phyloP scores from a whole-genome alignment of 306 rosid genomes.

The Cicer cuneatum region DNA sequence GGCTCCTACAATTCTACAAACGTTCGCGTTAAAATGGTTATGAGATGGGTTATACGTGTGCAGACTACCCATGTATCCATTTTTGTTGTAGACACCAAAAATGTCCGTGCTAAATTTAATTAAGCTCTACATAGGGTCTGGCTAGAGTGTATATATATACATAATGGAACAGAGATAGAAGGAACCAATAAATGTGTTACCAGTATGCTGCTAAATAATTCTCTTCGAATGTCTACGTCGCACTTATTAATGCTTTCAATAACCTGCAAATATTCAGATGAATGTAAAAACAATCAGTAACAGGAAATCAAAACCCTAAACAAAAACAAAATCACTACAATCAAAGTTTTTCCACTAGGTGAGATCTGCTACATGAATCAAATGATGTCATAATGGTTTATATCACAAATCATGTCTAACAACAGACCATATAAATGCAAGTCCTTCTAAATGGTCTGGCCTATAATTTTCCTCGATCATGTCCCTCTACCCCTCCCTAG shows the following conservation, averaged over 20 bases:
- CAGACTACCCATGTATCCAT: not conserved
- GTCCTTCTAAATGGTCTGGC: not conserved
- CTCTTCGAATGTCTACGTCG: constrained; percentile 98
- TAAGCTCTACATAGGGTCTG: constrained; percentile 22
- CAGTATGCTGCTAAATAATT: constrained; percentile 94
- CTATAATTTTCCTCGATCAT: not conserved
- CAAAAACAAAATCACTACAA: constrained; percentile 20
- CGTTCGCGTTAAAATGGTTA: constrained; percentile 13
- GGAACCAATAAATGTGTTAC: constrained; percentile 51
- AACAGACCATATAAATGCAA: not conserved
- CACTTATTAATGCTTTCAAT: constrained; percentile 94
- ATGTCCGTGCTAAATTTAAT: constrained; percentile 18
- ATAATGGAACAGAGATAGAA: constrained; percentile 27
- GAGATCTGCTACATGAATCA: not conserved
- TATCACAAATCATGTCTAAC: constrained; percentile 7
- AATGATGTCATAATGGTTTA: not conserved
- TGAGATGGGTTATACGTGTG: not conserved
- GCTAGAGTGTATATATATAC: not conserved
- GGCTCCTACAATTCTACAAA: not conserved
- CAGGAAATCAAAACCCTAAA: constrained; percentile 5
- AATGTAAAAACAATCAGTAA: constrained; percentile 40
- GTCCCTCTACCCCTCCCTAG: not conserved
- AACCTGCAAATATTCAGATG: constrained; percentile 63
- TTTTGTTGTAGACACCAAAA: constrained; percentile 15
- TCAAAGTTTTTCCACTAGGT: not conserved